phyloP scores from a whole-genome alignment of 2,329 filamentous ascomycete genomes.

The Dothiorella sarmentorum region DNA sequence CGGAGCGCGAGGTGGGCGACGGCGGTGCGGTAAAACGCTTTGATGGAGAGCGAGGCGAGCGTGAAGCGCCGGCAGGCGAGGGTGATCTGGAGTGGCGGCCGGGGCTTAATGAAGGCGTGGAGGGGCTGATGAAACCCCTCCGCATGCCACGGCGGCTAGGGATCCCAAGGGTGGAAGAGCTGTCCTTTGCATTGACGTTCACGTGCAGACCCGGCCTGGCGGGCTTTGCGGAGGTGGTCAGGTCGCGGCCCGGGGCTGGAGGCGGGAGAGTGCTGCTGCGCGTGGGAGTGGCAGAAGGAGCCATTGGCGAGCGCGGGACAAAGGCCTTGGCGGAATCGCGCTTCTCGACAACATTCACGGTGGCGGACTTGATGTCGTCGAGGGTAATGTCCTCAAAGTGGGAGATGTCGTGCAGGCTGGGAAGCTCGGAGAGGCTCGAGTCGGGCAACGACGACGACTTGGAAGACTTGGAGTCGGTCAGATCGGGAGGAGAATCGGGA shows the following conservation, averaged over 20 bases:
- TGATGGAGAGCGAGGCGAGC: conserved; percentile 28
- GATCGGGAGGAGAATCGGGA: conserved; percentile 70
- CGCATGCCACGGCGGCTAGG: conserved; percentile 37
- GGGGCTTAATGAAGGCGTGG: conserved; percentile 30
- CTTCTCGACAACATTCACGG: conserved; percentile 7
- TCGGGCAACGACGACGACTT: conserved; percentile 88
- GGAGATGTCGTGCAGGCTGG: conserved; percentile 62
- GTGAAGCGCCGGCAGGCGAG: conserved; percentile 30
- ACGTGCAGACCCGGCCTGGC: conserved; percentile 41
- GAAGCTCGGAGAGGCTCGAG: conserved; percentile 65
- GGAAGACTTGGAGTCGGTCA: conserved; percentile 82
- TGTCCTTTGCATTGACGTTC: conserved; percentile 29
- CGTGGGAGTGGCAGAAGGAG: conserved; percentile 1
- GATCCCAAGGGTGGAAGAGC: conserved; percentile 32
- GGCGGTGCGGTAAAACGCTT: conserved; percentile 17
- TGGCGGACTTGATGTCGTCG: conserved; percentile 59
- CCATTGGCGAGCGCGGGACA: conserved; percentile 10
- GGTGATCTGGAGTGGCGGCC: conserved; percentile 36
- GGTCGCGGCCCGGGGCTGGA: conserved; percentile 30
- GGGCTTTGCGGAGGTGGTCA: conserved; percentile 35
- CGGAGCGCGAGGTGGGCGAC: conserved; percentile 27
- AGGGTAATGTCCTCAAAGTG: conserved; percentile 95
- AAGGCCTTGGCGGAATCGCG: conserved; percentile 13
- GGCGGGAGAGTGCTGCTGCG: neutral
- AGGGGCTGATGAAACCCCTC: conserved; percentile 41